These are phyloP conservation scores for Meyerozyma carpophila DNA, from an alignment of 1,139 yeast genomes.

Conservation along the genomic window DNA sequence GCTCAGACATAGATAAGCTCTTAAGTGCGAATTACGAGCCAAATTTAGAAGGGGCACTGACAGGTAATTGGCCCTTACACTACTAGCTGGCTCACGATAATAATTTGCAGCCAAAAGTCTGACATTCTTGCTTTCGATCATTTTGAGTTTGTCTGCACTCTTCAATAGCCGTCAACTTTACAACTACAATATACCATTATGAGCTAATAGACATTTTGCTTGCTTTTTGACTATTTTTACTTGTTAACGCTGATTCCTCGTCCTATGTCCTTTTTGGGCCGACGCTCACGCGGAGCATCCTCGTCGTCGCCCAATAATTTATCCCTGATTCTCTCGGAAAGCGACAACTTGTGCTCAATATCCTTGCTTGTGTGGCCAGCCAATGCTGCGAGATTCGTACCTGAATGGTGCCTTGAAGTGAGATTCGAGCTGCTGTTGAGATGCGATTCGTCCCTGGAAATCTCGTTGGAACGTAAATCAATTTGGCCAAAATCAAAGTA, in stretches of 20 bases:
- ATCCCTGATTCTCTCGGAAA: constrained; percentile 35
- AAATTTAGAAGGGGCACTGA: no score
- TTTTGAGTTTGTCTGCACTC: no score
- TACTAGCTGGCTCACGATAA: no score
- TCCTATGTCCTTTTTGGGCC: neutral
- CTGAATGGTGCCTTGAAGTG: constrained; percentile 29
- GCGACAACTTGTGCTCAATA: constrained; percentile 23
- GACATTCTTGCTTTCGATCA: no score
- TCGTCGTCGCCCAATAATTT: constrained; percentile 22
- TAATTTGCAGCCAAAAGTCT: no score
- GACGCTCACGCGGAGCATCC: neutral
- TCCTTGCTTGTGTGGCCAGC: constrained; percentile 10
- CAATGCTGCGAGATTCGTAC: constrained; percentile 19
- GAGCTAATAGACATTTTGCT: no score
- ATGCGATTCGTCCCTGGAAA: constrained; percentile 26
- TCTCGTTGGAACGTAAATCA: constrained; percentile 25
- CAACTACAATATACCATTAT: no score
- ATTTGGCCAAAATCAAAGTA: constrained; percentile 68
- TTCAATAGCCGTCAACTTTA: no score
- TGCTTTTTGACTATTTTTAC: no score
- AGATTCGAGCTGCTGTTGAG: constrained; percentile 23
- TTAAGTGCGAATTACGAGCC: no score
- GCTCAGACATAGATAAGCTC: no score
- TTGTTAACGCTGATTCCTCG: neutral
- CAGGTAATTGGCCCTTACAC: no score